Evolutionary conservation across 495 filamentous ascomycete genomes (phyloP).

Genomic region (Penicillium macrosclerotiorum): DNA sequence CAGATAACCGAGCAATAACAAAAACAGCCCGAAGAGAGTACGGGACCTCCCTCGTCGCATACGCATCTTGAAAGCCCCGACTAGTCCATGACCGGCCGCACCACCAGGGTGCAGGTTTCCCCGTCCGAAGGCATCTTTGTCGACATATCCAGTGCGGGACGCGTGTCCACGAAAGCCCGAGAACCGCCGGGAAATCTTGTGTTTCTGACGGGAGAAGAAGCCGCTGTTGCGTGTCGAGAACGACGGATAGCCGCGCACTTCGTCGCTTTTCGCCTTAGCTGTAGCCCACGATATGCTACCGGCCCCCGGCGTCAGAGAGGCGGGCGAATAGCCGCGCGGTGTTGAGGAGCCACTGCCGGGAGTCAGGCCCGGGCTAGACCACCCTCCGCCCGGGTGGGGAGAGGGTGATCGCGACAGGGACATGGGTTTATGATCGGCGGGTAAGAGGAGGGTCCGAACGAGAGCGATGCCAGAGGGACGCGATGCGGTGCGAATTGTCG

Average conservation of each 20-base stretch:
- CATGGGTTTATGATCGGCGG: slow-evolving; percentile 51
- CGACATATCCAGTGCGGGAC: slow-evolving; percentile 51
- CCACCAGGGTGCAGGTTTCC: slow-evolving; percentile 30
- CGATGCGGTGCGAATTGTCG: neutral
- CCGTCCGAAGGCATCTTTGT: slow-evolving; percentile 74
- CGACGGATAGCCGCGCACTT: slow-evolving; percentile 73
- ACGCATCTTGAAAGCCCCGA: slow-evolving; percentile 37
- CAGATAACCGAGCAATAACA: slow-evolving; percentile 63
- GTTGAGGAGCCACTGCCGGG: slow-evolving; percentile 67
- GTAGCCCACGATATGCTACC: slow-evolving; percentile 70
- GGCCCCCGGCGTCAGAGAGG: slow-evolving; percentile 34
- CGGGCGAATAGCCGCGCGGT: slow-evolving; percentile 52
- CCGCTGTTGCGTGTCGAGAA: slow-evolving; percentile 76
- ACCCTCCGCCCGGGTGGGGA: slow-evolving; percentile 75
- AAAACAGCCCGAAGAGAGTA: slow-evolving; percentile 51
- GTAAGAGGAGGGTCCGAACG: neutral
- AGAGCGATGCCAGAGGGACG: too few relatives aligned
- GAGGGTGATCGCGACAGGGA: slow-evolving; percentile 83
- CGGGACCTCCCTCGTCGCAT: slow-evolving; percentile 58
- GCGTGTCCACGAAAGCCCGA: slow-evolving; percentile 58
- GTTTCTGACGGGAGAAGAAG: slow-evolving; percentile 78
- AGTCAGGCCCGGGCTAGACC: slow-evolving; percentile 80
- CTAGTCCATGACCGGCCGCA: slow-evolving; percentile 22
- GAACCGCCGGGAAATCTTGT: slow-evolving; percentile 68
- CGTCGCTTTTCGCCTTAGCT: slow-evolving; percentile 73